Base-by-base conservation (phyloP, 2,329 filamentous ascomycete species). In the Calonectria pauciramosa region DNA sequence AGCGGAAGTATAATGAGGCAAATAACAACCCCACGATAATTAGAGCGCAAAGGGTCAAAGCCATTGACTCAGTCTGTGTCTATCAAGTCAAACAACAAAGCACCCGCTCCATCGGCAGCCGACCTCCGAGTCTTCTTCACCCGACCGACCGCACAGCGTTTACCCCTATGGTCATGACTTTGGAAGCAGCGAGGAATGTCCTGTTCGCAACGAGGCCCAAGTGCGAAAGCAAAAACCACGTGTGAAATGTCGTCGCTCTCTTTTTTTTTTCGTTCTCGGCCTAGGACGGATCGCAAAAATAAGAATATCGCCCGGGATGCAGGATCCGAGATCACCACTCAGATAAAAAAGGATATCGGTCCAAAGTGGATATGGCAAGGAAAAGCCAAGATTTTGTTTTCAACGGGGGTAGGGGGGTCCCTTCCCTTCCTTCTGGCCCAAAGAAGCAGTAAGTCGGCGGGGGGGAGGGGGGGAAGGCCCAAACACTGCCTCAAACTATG, bases 401-500 rank as follows among this genome's bases (percentile, higher is more conserved):
- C 56, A 38, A 38, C 56, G 56, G 63, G 63, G 63, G 38, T 6
- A 30, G 28, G 51, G 51, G 23, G 49, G 47, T 7, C 23, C 26
- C 26, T 30, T 14, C 51, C 26, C 51, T 32, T 23, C 20, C 51
- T 54, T 18, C 26, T 6, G 26, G 7, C 28, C 30, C 28, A 32
- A 56, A 56, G 26, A 54, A 65, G 34, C n/a, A 65, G 23, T 10
- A 65, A 14, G 49, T 67, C 26, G 8, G 36, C 36, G 23, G 36
- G 20, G 6, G 4, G 32, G 23, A 14, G 2, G 10, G 36, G 13
- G 36, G 7, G 30, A 44, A 38, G 41, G 60, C 56, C 60, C 51
- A 59, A 70, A 73, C 71, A 73, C 71, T 70, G 71, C 71, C 71
- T 67, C 71, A 70, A 70, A 73, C 71, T 73, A 70, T 59, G 59